phyloP scores from a whole-genome alignment of 2,329 filamentous ascomycete species.

The Fonsecaea nubica region DNA sequence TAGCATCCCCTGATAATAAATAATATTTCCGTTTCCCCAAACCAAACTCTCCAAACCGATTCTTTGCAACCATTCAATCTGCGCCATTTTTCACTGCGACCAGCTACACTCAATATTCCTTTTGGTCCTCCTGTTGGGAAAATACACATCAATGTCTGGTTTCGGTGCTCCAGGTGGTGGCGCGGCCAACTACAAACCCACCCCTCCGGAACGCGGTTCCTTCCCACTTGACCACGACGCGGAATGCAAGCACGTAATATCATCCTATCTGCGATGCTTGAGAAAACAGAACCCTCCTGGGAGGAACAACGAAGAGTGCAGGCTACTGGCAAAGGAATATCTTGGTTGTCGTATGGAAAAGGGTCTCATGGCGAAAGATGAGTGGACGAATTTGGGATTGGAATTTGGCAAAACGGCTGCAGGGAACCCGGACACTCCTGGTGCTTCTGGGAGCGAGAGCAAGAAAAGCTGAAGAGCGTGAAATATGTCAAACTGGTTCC shows the following conservation, averaged over 20 bases:
- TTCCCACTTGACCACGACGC: constrained; percentile 97
- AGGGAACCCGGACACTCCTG: constrained; percentile 9
- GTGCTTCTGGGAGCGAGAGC: neutral
- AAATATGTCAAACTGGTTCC: neutral
- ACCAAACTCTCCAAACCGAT: neutral
- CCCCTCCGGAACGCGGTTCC: constrained; percentile 84
- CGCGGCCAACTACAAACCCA: constrained; percentile 69
- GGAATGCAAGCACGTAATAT: constrained; percentile 92
- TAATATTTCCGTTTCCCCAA: neutral
- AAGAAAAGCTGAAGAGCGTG: constrained; percentile 20
- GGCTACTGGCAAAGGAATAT: constrained; percentile 85
- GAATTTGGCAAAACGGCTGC: constrained; percentile 54
- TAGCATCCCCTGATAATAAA: neutral
- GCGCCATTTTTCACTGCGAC: neutral
- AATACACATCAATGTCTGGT: constrained; percentile 44
- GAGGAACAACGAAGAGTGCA: constrained; percentile 84
- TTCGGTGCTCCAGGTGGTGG: constrained; percentile 75
- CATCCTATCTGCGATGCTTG: constrained; percentile 82
- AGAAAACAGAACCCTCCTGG: constrained; percentile 70
- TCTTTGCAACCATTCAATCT: neutral
- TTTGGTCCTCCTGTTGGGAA: neutral
- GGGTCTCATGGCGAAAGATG: constrained; percentile 94
- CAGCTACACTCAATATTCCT: neutral
- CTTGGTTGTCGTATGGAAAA: constrained; percentile 92
- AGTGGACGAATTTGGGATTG: constrained; percentile 93